These are phyloP conservation scores for Terfezia claveryi DNA, from an alignment of 495 filamentous ascomycete species.

Conservation along the genomic window DNA sequence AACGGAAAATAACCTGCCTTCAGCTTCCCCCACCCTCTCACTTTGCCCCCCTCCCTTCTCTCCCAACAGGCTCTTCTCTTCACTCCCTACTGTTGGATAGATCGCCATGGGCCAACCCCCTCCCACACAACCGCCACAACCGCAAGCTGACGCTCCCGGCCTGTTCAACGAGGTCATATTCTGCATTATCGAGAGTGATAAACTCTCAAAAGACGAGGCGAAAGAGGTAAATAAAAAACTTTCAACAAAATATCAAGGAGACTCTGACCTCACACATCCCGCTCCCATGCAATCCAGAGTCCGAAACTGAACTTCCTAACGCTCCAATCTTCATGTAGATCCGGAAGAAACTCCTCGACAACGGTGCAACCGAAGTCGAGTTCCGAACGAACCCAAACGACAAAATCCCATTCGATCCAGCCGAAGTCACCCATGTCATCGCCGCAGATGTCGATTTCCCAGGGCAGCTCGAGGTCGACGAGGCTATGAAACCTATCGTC, in stretches of 20 bases:
- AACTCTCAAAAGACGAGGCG: constrained; percentile 23
- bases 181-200: constrained; percentile 21
- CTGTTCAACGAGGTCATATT: constrained; percentile 20
- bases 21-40: no score
- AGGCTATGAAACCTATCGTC: constrained; percentile 62
- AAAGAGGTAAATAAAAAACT: constrained; percentile 21
- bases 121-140: background rate
- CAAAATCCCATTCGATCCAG: constrained; percentile 25
- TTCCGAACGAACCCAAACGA: constrained; percentile 2
- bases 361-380: constrained; percentile 25
- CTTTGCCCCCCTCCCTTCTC: no score
- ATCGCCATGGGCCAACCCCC: no score
- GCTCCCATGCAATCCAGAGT: background rate
- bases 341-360: constrained; percentile 22
- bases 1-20: no score
- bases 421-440: constrained; percentile 58
- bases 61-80: no score
- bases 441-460: constrained; percentile 72
- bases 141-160: background rate
- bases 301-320: constrained; percentile 18
- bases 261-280: no score
- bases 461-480: constrained; percentile 45
- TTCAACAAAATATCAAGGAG: no score
- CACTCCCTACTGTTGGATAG: no score
- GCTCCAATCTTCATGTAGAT: constrained; percentile 25